Evolutionary conservation across 768 basidiomycete genomes (phyloP).

Genomic region (Hysterangium stoloniferum): DNA sequence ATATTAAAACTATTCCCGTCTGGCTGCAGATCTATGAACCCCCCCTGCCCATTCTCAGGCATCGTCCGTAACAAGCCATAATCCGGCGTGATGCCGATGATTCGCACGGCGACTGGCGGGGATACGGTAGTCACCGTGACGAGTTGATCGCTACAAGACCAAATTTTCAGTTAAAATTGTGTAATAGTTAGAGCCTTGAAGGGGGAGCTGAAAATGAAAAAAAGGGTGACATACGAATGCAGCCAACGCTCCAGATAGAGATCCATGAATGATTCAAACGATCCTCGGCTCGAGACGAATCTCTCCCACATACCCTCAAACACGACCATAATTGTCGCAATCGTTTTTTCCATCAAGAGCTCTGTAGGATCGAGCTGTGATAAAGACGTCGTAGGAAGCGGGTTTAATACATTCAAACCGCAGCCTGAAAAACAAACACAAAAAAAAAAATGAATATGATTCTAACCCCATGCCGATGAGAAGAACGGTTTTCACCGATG

Average conservation of each 20-base stretch:
- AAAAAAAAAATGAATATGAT: not conserved
- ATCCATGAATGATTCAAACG: slow-evolving; percentile 75
- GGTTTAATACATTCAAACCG: slow-evolving; percentile 81
- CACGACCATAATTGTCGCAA: slow-evolving; percentile 63
- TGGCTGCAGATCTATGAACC: slow-evolving; percentile 87
- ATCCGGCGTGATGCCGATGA: slow-evolving; percentile 80
- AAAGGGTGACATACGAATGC: slow-evolving; percentile 66
- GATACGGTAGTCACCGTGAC: slow-evolving; percentile 74
- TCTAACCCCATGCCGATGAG: too few species aligned
- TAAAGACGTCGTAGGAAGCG: slow-evolving; percentile 76
- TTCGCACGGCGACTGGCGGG: slow-evolving; percentile 64
- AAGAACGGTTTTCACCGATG: slow-evolving; percentile 45
- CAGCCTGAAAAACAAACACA: slow-evolving; percentile 47
- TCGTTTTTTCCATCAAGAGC: slow-evolving; percentile 65
- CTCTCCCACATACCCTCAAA: slow-evolving; percentile 75
- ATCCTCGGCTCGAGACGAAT: slow-evolving; percentile 59
- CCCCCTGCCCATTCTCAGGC: slow-evolving; percentile 36
- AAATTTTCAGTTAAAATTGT: not conserved
- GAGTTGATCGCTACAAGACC: slow-evolving; percentile 62
- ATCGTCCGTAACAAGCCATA: slow-evolving; percentile 82
- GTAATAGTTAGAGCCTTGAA: too few species aligned
- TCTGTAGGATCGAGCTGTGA: slow-evolving; percentile 43
- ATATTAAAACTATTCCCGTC: slow-evolving; percentile 97
- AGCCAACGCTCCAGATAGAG: slow-evolving; percentile 80
- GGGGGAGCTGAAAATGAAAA: too few species aligned